phyloP scores from a whole-genome alignment of 2,329 filamentous ascomycete species.

The Alternaria arborescens region DNA sequence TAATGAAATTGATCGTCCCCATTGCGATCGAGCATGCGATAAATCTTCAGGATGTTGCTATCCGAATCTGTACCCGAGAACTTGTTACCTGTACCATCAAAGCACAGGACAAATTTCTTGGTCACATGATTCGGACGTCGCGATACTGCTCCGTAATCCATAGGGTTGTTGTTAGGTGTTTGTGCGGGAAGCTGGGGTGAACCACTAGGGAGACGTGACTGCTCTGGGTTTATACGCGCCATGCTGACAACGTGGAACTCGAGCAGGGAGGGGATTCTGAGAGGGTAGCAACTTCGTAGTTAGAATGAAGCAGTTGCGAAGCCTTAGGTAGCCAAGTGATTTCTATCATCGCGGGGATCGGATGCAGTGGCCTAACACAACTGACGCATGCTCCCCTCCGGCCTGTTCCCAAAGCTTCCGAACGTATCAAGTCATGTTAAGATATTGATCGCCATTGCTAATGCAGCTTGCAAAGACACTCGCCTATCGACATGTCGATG shows the following conservation, averaged over 20 bases:
- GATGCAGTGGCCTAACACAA: not conserved
- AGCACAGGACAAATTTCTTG: conserved; percentile 69
- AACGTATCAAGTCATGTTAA: conserved; percentile 3
- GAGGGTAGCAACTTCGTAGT: not conserved
- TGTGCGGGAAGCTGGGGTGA: conserved; percentile 16
- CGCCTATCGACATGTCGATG: not conserved
- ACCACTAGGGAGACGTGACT: conserved; percentile 1
- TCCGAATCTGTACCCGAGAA: conserved; percentile 53
- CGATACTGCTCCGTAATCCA: conserved; percentile 22
- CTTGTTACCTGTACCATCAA: conserved; percentile 56
- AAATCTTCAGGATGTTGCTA: conserved; percentile 70
- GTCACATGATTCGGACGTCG: conserved; percentile 23
- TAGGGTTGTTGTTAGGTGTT: conserved; percentile 17
- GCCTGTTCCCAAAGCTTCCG: not conserved
- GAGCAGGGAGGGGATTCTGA: not conserved
- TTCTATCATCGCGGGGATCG: not conserved
- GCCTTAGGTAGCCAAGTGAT: conserved; percentile 10
- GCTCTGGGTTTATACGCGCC: conserved; percentile 13
- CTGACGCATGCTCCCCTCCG: not conserved
- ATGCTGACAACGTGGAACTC: conserved; percentile 10
- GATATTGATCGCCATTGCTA: conserved; percentile 9
- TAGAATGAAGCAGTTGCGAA: conserved; percentile 5
- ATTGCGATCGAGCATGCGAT: conserved; percentile 72
- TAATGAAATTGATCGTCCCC: conserved; percentile 64
- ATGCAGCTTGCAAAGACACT: not conserved